Evolutionary conservation across 495 filamentous ascomycete species (phyloP).

Genomic region (Niebla homalea): DNA sequence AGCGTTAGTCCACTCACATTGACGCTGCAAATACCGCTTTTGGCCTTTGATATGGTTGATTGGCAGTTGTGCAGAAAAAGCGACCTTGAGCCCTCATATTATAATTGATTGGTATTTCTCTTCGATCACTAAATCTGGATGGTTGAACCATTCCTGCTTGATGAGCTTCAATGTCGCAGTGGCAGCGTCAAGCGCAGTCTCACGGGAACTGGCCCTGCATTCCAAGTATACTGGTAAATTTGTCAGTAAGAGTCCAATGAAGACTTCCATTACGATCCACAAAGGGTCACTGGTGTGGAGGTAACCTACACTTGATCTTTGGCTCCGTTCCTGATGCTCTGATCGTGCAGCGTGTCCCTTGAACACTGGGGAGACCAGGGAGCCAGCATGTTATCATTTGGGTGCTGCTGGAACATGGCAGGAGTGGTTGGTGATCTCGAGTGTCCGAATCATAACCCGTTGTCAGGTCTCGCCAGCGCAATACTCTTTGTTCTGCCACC

Average conservation of each 20-base stretch:
- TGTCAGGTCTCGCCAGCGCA: constrained; percentile 57
- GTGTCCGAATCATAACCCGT: constrained; percentile 48
- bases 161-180: constrained; percentile 39
- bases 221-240: constrained; percentile 39
- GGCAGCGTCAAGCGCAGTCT: constrained; percentile 38
- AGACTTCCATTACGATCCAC: not conserved
- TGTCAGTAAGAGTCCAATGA: constrained; percentile 3
- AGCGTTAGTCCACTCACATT: too few relatives aligned
- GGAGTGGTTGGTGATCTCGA: constrained; percentile 36
- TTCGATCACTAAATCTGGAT: constrained; percentile 11
- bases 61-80: too few relatives aligned
- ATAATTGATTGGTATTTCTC: not conserved
- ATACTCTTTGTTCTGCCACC: constrained; percentile 39
- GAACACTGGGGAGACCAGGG: constrained; percentile 23
- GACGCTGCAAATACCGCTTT: too few relatives aligned
- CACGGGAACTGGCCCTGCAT: constrained; percentile 32
- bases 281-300: not conserved
- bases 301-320: constrained; percentile 44
- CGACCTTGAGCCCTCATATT: too few relatives aligned
- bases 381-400: constrained; percentile 67
- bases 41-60: too few relatives aligned
- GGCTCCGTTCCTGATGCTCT: constrained; percentile 61
- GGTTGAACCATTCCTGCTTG: constrained; percentile 43
- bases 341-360: constrained; percentile 49
- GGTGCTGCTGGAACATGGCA: constrained; percentile 44